These are phyloP conservation scores for Trypanosoma mega DNA, from an alignment of 208 protist genomes.

Conservation along the genomic window DNA sequence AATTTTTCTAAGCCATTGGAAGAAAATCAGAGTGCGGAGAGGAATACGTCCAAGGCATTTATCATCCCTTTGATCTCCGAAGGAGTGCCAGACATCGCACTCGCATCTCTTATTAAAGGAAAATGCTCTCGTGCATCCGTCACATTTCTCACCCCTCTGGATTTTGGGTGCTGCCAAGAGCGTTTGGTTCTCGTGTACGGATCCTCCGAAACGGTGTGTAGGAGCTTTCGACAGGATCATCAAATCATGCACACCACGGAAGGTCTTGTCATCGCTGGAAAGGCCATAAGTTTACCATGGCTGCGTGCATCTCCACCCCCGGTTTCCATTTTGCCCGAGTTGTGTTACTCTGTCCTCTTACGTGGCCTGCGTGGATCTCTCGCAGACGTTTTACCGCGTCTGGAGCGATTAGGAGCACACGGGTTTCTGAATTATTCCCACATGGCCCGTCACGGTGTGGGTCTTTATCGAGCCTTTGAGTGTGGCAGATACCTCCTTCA, in stretches of 20 bases:
- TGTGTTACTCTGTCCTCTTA: constrained; percentile 68
- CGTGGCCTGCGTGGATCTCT: constrained; percentile 62
- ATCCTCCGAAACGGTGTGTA: background rate
- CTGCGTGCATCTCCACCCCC: constrained; percentile 35
- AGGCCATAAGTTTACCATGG: constrained; percentile 28
- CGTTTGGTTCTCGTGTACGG: constrained; percentile 19
- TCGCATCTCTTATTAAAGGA: constrained; percentile 28
- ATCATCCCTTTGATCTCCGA: constrained; percentile 61
- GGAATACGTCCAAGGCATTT: constrained; percentile 14
- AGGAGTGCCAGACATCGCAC: constrained; percentile 50
- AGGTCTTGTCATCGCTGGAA: constrained; percentile 37
- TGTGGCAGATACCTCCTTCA: constrained; percentile 59
- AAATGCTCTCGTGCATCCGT: constrained; percentile 27
- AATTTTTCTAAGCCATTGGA: background rate
- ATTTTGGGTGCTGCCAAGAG: constrained; percentile 54
- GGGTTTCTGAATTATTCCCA: constrained; percentile 83
- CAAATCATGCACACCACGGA: constrained; percentile 12
- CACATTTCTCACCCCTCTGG: constrained; percentile 70
- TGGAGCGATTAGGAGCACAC: constrained; percentile 35
- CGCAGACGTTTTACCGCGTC: constrained; percentile 58
- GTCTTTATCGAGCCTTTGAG: constrained; percentile 53
- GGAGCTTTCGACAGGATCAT: constrained; percentile 2
- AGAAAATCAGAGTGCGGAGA: background rate
- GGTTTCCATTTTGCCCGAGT: constrained; percentile 41
- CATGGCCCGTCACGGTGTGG: constrained; percentile 67